phyloP scores from a whole-genome alignment of 805 yeast species.

The Sugiyamaella valdiviana region DNA sequence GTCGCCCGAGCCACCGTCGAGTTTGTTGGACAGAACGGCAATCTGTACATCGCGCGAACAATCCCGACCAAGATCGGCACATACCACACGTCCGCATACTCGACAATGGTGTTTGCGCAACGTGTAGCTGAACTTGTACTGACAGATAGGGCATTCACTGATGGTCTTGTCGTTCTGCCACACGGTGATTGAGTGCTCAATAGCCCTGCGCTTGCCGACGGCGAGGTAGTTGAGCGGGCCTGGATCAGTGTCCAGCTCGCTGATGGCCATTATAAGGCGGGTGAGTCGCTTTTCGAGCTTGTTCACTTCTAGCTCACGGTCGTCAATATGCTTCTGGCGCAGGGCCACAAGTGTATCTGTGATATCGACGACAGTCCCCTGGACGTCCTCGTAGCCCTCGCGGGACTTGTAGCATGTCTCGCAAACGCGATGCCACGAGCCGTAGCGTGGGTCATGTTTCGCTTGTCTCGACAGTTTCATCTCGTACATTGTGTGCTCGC shows the following conservation, averaged over 20 bases:
- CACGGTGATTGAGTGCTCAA: conserved; percentile 45
- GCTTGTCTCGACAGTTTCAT: conserved; percentile 45
- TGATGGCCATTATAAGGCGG: conserved; percentile 23
- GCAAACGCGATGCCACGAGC: conserved; percentile 72
- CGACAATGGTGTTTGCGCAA: conserved; percentile 86
- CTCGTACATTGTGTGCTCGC: conserved; percentile 51
- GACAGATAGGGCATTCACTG: conserved; percentile 59
- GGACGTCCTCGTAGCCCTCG: conserved; percentile 44
- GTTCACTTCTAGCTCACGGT: conserved; percentile 46
- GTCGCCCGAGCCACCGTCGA: conserved; percentile 18
- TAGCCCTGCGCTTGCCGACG: conserved; percentile 27
- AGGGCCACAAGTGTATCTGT: conserved; percentile 37
- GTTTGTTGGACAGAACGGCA: conserved; percentile 27
- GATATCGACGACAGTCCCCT: conserved; percentile 42
- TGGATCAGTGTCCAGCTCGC: conserved; percentile 12
- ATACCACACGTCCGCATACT: conserved; percentile 75
- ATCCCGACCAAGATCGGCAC: conserved; percentile 54
- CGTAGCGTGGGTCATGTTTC: conserved; percentile 37
- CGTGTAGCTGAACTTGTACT: conserved; percentile 47
- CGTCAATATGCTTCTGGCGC: conserved; percentile 44
- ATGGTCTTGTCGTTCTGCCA: conserved; percentile 59
- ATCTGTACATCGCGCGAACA: conserved; percentile 75
- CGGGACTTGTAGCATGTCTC: conserved; percentile 48
- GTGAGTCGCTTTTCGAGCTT: conserved; percentile 55
- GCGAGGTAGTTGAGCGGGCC: conserved; percentile 25